Evolutionary conservation across 495 filamentous ascomycete genomes (phyloP).

Genomic region (Bacidia gigantensis): DNA sequence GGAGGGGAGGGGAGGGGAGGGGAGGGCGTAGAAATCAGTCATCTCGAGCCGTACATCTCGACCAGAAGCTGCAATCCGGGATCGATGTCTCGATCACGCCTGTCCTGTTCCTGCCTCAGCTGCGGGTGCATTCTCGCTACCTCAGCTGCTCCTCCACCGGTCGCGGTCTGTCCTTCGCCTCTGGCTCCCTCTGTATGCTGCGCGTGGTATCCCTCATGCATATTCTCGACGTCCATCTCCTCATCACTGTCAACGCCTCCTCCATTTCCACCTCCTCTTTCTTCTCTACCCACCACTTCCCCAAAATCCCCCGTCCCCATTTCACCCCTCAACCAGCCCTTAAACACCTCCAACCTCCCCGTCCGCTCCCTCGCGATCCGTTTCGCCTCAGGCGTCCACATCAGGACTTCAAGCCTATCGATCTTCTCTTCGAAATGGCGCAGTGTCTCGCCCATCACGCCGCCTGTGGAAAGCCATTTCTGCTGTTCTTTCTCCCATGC

Average conservation of each 20-base stretch:
- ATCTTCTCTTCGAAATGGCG: slow-evolving; percentile 58
- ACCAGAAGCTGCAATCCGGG: slow-evolving; percentile 3
- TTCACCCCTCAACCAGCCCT: slow-evolving; percentile 40
- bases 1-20: too few relatives aligned
- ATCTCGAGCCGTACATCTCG: slow-evolving; percentile 3
- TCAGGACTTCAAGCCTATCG: slow-evolving; percentile 43
- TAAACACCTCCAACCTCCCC: slow-evolving; percentile 40
- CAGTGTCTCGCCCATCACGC: slow-evolving; percentile 37
- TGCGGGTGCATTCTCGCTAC: too few relatives aligned
- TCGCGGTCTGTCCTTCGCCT: neutral
- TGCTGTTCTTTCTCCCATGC: neutral
- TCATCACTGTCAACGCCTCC: neutral
- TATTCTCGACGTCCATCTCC: neutral
- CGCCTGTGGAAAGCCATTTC: neutral
- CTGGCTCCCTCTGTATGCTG: neutral
- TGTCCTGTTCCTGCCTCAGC: too few relatives aligned
- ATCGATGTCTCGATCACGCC: too few relatives aligned
- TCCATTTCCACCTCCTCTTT: neutral
- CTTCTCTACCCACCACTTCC: neutral
- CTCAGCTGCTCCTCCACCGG: neutral
- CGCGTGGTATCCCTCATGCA: neutral
- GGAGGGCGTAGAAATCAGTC: too few relatives aligned
- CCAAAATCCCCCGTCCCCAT: neutral
- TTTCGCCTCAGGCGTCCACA: slow-evolving; percentile 55
- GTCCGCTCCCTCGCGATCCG: slow-evolving; percentile 41